A percentile compares a stretch with the other conserved stretches of the same genome.
phyloP scores from a whole-genome alignment of 257 asterid species.

The Lavandula angustifolia region DNA sequence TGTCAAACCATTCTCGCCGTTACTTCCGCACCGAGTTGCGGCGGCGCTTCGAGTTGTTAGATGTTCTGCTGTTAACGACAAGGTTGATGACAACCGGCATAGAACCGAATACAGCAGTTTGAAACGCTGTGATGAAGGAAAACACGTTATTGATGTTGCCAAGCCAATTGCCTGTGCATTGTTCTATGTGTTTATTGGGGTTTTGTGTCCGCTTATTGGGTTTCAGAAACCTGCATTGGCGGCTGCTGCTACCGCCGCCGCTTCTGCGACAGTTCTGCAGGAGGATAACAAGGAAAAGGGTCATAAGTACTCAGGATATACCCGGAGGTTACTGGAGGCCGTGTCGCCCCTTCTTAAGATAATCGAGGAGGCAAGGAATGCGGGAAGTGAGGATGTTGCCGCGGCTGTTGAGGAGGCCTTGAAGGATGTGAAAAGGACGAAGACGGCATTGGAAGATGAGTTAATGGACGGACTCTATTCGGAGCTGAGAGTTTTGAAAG shows the following conservation, averaged over 20 bases:
- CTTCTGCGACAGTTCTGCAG: conserved; percentile 26
- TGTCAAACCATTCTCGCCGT: conserved; percentile 31
- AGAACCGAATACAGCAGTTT: conserved; percentile 10
- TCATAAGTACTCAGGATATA: conserved; percentile 63
- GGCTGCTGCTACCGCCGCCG: conserved; percentile 45
- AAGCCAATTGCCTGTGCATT: conserved; percentile 62
- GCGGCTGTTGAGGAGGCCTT: conserved; percentile 47
- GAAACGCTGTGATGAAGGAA: conserved; percentile 34
- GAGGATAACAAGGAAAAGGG: conserved; percentile 39
- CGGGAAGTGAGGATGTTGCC: conserved; percentile 36
- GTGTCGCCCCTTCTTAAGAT: conserved; percentile 50
- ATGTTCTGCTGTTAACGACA: conserved; percentile 27
- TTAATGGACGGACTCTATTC: conserved; percentile 59
- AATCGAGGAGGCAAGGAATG: conserved; percentile 55
- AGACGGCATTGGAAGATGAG: conserved; percentile 59
- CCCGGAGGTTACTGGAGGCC: conserved; percentile 54
- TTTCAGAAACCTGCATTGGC: conserved; percentile 47
- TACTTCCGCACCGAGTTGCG: conserved; percentile 28
- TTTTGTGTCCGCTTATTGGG: conserved; percentile 54
- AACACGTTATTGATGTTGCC: conserved; percentile 38
- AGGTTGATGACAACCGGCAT: conserved; percentile 12
- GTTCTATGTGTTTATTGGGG: conserved; percentile 48
- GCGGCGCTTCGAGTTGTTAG: conserved; percentile 29
- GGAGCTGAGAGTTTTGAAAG: conserved; percentile 52
- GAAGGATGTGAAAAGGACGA: conserved; percentile 56